These are phyloP conservation scores for Erysimum pusillum DNA, from an alignment of 441 rosid species.

Conservation along the genomic window DNA sequence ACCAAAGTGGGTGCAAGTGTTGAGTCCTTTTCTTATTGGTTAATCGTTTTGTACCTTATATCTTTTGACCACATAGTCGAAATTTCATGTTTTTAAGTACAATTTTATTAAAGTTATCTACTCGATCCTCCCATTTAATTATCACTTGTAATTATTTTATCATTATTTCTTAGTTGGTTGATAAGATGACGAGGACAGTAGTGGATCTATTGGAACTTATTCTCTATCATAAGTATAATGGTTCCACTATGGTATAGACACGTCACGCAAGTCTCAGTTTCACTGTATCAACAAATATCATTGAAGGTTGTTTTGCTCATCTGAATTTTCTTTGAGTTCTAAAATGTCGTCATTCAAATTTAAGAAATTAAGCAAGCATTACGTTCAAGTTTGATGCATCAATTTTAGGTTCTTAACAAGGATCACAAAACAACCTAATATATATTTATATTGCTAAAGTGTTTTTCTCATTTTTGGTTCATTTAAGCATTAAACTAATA, in stretches of 20 bases:
- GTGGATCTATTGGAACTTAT: background rate
- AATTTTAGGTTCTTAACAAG: no score
- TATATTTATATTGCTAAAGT: no score
- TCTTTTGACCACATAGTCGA: slow-evolving; percentile 28
- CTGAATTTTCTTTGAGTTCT: no score
- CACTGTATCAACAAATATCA: background rate
- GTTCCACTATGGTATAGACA: background rate
- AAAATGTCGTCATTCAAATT: no score
- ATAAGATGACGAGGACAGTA: slow-evolving; percentile 3
- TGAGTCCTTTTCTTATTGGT: slow-evolving; percentile 37
- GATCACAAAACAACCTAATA: no score
- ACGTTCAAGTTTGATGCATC: no score
- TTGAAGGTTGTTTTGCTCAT: background rate
- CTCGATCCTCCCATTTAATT: background rate
- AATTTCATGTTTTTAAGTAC: background rate
- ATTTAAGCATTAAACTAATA: no score
- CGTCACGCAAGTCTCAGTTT: background rate
- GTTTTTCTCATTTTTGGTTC: no score
- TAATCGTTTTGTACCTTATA: slow-evolving; percentile 19
- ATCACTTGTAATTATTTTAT: slow-evolving; percentile 4
- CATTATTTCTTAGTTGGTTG: slow-evolving; percentile 16
- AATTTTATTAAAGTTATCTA: slow-evolving; percentile 1
- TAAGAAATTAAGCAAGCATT: no score
- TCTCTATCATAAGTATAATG: background rate
- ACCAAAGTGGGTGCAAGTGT: slow-evolving; percentile 46